These are phyloP conservation scores for Hyaloperonospora brassicae DNA, from an alignment of 352 stramenopile species.

Conservation along the genomic window DNA sequence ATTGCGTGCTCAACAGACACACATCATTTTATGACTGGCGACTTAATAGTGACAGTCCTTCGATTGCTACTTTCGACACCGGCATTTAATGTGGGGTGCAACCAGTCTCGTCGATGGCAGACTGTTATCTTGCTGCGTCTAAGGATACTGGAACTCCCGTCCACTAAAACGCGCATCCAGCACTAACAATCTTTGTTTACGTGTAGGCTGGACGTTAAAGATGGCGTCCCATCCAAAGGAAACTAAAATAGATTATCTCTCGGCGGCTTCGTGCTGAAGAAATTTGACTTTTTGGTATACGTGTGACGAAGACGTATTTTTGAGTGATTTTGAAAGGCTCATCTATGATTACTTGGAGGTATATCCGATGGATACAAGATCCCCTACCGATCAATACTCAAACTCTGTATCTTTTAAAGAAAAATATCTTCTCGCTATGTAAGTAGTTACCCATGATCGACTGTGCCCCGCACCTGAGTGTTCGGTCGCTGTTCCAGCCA, in stretches of 20 bases:
- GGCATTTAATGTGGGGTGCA: background rate
- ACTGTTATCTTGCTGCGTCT: background rate
- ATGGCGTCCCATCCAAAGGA: background rate
- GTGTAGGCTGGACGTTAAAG: too few species aligned
- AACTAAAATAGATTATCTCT: background rate
- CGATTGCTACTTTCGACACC: background rate
- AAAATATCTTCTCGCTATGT: background rate
- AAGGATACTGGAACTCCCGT: background rate
- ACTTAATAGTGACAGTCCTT: background rate
- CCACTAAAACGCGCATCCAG: background rate
- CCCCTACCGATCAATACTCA: background rate
- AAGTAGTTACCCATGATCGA: background rate
- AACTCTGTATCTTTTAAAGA: background rate
- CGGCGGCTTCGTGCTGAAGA: too few species aligned
- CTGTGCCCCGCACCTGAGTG: background rate
- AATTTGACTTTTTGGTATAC: too few species aligned
- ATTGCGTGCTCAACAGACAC: background rate
- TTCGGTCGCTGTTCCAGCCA: background rate
- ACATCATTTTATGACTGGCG: background rate
- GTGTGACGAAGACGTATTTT: too few species aligned
- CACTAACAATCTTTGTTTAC: background rate
- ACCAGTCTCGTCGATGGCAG: background rate
- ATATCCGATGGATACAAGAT: background rate
- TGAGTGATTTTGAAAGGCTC: too few species aligned
- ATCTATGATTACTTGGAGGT: background rate